Evolutionary conservation across 495 filamentous ascomycete genomes (phyloP).

Genomic region (Aspergillus sclerotiicarbonarius): DNA sequence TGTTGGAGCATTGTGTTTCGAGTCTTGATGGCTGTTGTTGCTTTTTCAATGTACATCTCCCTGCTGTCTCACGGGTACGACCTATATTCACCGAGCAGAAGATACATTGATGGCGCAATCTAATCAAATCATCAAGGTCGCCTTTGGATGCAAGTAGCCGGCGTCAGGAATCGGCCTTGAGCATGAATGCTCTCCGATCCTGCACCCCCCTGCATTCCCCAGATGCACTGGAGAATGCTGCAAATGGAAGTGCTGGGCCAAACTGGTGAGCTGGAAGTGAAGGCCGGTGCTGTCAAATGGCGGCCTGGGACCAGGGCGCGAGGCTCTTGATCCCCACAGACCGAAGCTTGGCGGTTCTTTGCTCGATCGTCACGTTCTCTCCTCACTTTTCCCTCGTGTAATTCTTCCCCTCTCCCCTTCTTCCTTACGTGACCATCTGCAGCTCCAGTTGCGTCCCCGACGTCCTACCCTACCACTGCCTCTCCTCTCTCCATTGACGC

Average conservation of each 20-base stretch:
- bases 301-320: neutral
- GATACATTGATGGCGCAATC: no score
- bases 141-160: no score
- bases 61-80: no score
- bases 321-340: slow-evolving; percentile 13
- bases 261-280: neutral
- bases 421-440: neutral
- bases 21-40: no score
- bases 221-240: neutral
- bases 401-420: neutral
- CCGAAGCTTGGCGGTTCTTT: slow-evolving; percentile 22
- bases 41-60: no score
- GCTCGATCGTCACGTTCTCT: slow-evolving; percentile 23
- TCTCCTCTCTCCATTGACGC: neutral
- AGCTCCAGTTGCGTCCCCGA: neutral
- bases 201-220: no score
- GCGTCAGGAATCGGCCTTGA: no score
- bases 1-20: neutral
- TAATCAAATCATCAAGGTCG: no score
- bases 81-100: no score
- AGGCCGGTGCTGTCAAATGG: neutral
- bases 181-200: no score
- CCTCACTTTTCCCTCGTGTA: slow-evolving; percentile 2
- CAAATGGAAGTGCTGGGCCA: neutral
- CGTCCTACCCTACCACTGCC: neutral